Base-by-base conservation (phyloP, 306 rosid genomes). In the Potentilla sterilis region DNA sequence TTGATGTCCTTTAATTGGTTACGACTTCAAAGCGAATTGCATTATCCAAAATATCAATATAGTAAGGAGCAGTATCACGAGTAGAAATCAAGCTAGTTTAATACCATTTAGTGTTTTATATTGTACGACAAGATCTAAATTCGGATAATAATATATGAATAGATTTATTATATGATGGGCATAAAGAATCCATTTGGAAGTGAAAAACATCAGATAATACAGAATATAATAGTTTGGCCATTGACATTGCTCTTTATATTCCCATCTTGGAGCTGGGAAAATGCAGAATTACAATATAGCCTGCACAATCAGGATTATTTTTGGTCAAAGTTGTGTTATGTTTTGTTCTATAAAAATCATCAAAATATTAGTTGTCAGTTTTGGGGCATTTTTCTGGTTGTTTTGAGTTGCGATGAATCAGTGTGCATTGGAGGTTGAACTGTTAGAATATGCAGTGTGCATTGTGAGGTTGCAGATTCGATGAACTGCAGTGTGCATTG, bases 21-120 rank as follows among this genome's bases (percentile, higher is more conserved):
- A 55, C 62, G 21, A 55, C 62, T 51, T 70, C 22, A 24, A 19
- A 9, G n/a, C 48, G 57, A 47, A 47, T 47, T 28, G 16, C 16
- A 2, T 46, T 47, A 70, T 22, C 74, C 28, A 43, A 74, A 59
- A 6, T 74, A 37, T 24, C 63, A 48, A 32, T 51, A 70, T 51
- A 41, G 21, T 49, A 35, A 34, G 75, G 47, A 34, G n/a, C 7
- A 47, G 74, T 41, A 16, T 47, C 14, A 69, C 15, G 16, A 48
- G 58, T 69, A 7, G 15, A 69, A 48, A 69, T 69, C 32, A 9
- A 48, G 44, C 14, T 16, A 11, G 2, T 58, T 58, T 22, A 12
- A 7, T 24, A 58, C 35, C 37, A 58, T 24, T 10, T 58, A 22
- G 18, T 58, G 38, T 22, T 58, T 19, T 51, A 51, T 16, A 49